Base-by-base conservation (phyloP, 2,329 filamentous ascomycete genomes). In the Diaporthe sp. region DNA sequence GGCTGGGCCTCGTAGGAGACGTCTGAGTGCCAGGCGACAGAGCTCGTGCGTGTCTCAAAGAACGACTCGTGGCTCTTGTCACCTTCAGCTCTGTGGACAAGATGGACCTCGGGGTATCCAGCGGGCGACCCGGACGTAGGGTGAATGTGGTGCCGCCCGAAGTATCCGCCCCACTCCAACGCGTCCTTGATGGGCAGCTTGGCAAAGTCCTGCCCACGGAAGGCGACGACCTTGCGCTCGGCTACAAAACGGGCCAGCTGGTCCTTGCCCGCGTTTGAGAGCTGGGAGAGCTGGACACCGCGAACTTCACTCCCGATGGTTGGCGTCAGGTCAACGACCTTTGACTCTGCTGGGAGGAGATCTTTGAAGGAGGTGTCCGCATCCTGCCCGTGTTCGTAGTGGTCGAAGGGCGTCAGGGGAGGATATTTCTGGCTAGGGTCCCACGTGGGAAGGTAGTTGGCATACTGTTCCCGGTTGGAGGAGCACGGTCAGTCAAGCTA, bases 1-100 rank as follows among this genome's bases (percentile, higher is more conserved):
- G 96, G 95, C 85, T 98, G 95, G 79, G 90, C 87, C 86, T 98
- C 96, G 82, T 97, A 98, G 0, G 94, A 94, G 1, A 98, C 93
- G 79, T 98, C 95, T 0, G 92, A 94, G 85, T 98, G 95, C 95
- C 95, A 98, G 10, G 94, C 94, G 1, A 97, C 92, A 1, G 93
- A 94, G 84, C 93, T 96, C 4, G 94, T 96, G 31, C 94, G 90
- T 63, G 91, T 90, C 75, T 81, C 86, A 74, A 94, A 92, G 83
- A 92, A 94, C 55, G 89, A 85, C 15, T 88, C 84, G 20, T 88
- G 89, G 3, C 87, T 90, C 7, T 87, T 91, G 80, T 94, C 92
- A 37, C 91, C 91, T 88, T 75, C 92, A 86, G 75, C 93, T 90
- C 93, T 89, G 83, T 94, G 92, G 13, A 95, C 93, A 4, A 95